Base-by-base conservation (phyloP, 352 stramenopile species). In the Globisporangium orthogonon region DNA sequence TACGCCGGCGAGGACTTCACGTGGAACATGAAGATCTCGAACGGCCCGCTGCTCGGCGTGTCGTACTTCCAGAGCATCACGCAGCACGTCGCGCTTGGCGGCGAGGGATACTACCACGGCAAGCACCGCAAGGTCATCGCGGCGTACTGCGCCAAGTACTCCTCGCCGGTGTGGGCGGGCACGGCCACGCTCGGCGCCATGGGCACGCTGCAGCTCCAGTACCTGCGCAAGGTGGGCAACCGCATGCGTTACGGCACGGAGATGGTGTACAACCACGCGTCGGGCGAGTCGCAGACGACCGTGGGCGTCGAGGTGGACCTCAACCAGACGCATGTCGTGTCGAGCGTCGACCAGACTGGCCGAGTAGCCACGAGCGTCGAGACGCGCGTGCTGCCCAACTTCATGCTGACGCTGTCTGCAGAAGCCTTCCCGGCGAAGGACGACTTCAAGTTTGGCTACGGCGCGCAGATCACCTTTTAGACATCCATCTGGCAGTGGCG, bases 371-470 rank as follows among this genome's bases (percentile, higher is more conserved):
- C 84, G 50, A 88, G 79, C 68, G 75, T 96, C 56, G 78, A 92
- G 69, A 73, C 85, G 48, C 85, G 80, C 53, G 80, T 96, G 70
- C 71, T 94, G 66, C 86, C 84, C 49, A 91, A 92, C 73, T 91
- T 96, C 52, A 72, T 85, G 70, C 70, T 96, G 44, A 79, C 86
- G 52, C 73, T 96, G 44, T 91, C 86, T 40, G 84, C 84, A 53
- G 86, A 94, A 62, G 83, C 79, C 50, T 92, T 83, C 61, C 86
- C 86, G 37, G 74, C 81, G 50, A 94, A 94, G 73, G 83, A 94
- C 66, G 86, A 92, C 60, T 91, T 94, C 70, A 93, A 94, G 70
- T 94, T 96, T 78, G 86, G 86, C 67, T 96, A 96, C 65, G 86
- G 86, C 60, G 83, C 85, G 58, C 82, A 94, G 75, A 83, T 94